These are phyloP conservation scores for Colletotrichum spinosum DNA, from an alignment of 2,329 filamentous ascomycete genomes.

Conservation along the genomic window DNA sequence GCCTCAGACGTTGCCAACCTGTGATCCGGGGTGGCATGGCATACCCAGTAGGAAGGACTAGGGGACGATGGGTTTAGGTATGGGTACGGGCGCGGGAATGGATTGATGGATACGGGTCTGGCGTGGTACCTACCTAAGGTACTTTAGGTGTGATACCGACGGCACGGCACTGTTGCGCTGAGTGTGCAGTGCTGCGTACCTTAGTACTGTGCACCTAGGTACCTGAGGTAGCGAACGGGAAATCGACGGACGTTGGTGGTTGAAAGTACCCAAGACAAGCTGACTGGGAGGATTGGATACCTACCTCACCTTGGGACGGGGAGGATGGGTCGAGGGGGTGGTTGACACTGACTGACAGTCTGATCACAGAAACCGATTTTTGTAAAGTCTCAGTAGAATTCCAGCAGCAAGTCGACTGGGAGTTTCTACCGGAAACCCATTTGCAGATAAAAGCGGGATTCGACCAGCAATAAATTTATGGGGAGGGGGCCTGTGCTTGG, in stretches of 20 bases:
- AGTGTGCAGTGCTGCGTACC: too few species aligned
- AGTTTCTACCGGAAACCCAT: conserved; percentile 33
- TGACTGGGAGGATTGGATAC: conserved; percentile 10
- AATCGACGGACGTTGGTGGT: conserved; percentile 13
- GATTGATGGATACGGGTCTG: too few species aligned
- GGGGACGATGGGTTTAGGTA: too few species aligned
- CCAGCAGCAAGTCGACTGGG: conserved; percentile 19
- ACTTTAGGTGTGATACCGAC: too few species aligned
- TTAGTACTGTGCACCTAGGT: too few species aligned
- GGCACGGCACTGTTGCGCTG: too few species aligned
- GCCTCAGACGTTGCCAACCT: conserved; percentile 34
- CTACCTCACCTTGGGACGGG: too few species aligned
- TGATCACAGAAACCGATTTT: conserved; percentile 35
- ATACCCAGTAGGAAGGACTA: too few species aligned
- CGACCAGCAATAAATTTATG: conserved; percentile 21
- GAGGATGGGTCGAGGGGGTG: too few species aligned
- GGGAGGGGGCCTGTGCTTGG: conserved; percentile 18
- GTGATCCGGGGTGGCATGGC: conserved; percentile 36
- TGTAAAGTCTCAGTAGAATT: conserved; percentile 29
- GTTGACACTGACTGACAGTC: not conserved
- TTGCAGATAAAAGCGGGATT: conserved; percentile 35
- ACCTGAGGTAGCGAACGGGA: conserved; percentile 2
- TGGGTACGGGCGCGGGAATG: too few species aligned
- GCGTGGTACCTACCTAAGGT: too few species aligned
- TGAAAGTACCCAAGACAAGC: conserved; percentile 36